Conservation (phyloP, 2,329 filamentous ascomycete species). For the Phaeomoniella chlamydospora region DNA sequence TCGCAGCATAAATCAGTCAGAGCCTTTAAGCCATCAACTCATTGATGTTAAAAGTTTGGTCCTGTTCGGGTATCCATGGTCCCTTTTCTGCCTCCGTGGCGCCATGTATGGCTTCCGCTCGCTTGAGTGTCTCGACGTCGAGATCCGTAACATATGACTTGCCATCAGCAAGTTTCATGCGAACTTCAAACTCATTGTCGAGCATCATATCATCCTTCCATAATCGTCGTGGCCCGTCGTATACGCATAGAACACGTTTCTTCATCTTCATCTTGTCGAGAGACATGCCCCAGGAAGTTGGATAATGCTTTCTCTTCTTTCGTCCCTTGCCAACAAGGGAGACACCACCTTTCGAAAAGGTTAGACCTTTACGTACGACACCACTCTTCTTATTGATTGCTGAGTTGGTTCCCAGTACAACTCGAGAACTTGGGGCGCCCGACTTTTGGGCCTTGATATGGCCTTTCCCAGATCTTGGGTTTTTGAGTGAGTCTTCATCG, state of each 20-base stretch:
- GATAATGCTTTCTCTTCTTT: slow-evolving; percentile 89
- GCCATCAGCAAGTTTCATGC: slow-evolving; percentile 61
- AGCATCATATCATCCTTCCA: slow-evolving; percentile 99
- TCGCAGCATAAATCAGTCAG: too few relatives aligned
- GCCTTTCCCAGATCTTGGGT: slow-evolving; percentile 31
- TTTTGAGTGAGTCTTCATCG: slow-evolving; percentile 24
- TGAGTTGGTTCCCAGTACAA: slow-evolving; percentile 32
- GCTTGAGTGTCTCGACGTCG: slow-evolving; percentile 76
- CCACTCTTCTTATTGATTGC: slow-evolving; percentile 24
- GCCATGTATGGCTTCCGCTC: slow-evolving; percentile 69
- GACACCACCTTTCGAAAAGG: slow-evolving; percentile 62
- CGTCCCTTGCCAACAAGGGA: slow-evolving; percentile 47
- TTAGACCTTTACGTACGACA: slow-evolving; percentile 50
- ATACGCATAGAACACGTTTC: slow-evolving; percentile 88
- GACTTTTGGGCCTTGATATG: slow-evolving; percentile 33
- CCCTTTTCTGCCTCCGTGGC: slow-evolving; percentile 81
- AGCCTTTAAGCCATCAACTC: slow-evolving; percentile 8
- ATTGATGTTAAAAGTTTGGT: slow-evolving; percentile 16
- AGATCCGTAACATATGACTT: slow-evolving; percentile 82
- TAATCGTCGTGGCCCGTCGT: slow-evolving; percentile 72
- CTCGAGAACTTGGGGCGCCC: slow-evolving; percentile 35
- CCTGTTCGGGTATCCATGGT: slow-evolving; percentile 43
- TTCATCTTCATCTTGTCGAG: slow-evolving; percentile 95
- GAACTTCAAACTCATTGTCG: slow-evolving; percentile 84
- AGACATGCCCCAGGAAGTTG: slow-evolving; percentile 83